Evolutionary conservation across 345 rosid species (phyloP), one percentile per base, ranked within the genome.

Genomic region (Murraya paniculata): DNA sequence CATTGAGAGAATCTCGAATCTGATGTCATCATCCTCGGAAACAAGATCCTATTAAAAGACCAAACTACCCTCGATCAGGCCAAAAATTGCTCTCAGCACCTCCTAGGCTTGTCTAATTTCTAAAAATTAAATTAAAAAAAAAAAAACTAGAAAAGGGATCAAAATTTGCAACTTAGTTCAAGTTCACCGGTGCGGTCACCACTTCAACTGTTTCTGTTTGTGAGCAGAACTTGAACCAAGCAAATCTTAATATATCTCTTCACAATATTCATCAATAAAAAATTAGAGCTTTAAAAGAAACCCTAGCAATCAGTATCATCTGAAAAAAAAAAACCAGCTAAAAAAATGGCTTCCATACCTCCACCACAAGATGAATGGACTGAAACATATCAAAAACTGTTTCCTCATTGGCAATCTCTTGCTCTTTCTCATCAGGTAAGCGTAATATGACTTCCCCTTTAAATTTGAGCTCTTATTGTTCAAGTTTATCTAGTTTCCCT

Each of bases 291-390:
- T 58, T 30, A 2, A n/a, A 50, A 13, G 41, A 75, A 75, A 30
- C 78, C 61, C 78, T 75, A 41, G 21, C 28, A n/a, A 72, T 55
- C 56, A 56, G 9, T n/a, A 56, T n/a, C 35, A 14, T 57, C 31
- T 24, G n/a, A 19, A 19, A 16, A 28, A 19, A 16, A 28, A 16
- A 55, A 7, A 21, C 72, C 53, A 31, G 45, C 35, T 4, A 41
- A 31, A 22, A 68, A 68, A 78, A 87, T 85, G 90, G 69, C 70
- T 33, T n/a, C 30, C 39, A 83, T 72, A 68, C 82, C 89, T 30
- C 87, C 92, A 50, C 82, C 84, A 35, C 87, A 83, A 78, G 88
- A 87, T 84, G 97, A 88, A 28, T 94, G 98, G 97, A 36, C 86
- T 75, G 74, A 79, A 22, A 80, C 91, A 33, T 86, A 83, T 83